These are phyloP conservation scores for Sanghuangporus weigelae DNA, from an alignment of 1,284 basidiomycete genomes.

Conservation along the genomic window DNA sequence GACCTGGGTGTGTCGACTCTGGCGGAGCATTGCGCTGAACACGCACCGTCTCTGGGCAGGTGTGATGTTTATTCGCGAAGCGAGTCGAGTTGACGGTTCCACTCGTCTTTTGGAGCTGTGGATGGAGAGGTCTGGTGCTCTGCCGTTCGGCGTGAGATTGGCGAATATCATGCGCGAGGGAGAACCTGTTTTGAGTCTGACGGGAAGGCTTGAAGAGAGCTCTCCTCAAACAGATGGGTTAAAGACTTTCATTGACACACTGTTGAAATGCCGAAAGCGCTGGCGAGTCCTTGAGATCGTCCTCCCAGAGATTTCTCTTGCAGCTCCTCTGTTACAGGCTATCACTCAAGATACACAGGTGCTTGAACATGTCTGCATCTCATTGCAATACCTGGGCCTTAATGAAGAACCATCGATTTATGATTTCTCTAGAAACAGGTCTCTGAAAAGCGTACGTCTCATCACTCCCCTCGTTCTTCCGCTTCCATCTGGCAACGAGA, in stretches of 20 bases:
- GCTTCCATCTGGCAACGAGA: neutral
- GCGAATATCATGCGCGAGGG: neutral
- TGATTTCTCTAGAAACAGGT: neutral
- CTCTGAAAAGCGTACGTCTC: neutral
- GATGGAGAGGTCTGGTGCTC: neutral
- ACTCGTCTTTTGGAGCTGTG: neutral
- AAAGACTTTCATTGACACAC: neutral
- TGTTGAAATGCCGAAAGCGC: neutral
- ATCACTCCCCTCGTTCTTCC: conserved; percentile 2
- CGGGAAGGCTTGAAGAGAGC: neutral
- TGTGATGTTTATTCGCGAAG: neutral
- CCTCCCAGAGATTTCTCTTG: neutral
- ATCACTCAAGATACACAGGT: neutral
- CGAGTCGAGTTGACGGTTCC: neutral
- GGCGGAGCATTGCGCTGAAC: conserved; percentile 6
- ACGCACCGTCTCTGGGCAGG: conserved; percentile 8
- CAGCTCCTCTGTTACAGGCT: neutral
- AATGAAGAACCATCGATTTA: neutral
- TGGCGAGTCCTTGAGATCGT: conserved; percentile 8
- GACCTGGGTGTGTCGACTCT: conserved; percentile 5
- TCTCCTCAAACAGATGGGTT: neutral
- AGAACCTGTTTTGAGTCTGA: neutral
- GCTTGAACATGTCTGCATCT: conserved; percentile 3
- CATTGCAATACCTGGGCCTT: neutral
- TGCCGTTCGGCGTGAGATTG: neutral